Conservation (phyloP, 2,329 filamentous ascomycete species). For the Sporothrix variecibatus region DNA sequence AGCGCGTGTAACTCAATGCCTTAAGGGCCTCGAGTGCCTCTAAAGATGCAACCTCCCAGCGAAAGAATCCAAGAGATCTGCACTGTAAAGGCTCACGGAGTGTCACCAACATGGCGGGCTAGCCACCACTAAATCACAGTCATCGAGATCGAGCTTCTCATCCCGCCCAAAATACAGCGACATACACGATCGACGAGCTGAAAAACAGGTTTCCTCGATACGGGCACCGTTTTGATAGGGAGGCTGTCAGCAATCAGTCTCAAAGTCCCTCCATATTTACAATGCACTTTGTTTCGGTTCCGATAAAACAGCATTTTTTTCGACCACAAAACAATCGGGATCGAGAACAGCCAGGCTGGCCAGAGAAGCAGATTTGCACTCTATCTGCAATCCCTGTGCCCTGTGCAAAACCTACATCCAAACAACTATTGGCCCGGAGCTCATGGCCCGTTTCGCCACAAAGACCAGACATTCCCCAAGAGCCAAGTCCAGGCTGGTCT, state of each 20-base stretch:
- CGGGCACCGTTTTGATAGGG: neutral
- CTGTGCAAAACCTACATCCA: neutral
- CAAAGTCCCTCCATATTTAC: neutral
- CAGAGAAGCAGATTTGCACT: neutral
- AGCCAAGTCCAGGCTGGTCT: neutral
- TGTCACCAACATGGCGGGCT: neutral
- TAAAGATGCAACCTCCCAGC: neutral
- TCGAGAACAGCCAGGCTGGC: neutral
- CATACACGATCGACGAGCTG: neutral
- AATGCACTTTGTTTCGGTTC: neutral
- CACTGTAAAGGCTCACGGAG: neutral
- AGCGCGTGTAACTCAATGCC: neutral
- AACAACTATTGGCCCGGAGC: neutral
- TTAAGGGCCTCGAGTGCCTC: neutral
- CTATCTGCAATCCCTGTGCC: neutral
- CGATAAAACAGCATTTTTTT: neutral
- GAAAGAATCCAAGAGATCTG: neutral
- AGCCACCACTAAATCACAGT: neutral
- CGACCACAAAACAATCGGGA: neutral
- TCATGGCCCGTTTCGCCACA: slow-evolving; percentile 1
- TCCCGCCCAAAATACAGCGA: neutral
- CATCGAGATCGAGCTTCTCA: neutral
- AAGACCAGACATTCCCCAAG: neutral
- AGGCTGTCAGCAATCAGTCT: neutral
- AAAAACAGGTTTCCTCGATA: neutral